Conservation (phyloP, 1,284 basidiomycete genomes). For the Entoloma clypeatum region DNA sequence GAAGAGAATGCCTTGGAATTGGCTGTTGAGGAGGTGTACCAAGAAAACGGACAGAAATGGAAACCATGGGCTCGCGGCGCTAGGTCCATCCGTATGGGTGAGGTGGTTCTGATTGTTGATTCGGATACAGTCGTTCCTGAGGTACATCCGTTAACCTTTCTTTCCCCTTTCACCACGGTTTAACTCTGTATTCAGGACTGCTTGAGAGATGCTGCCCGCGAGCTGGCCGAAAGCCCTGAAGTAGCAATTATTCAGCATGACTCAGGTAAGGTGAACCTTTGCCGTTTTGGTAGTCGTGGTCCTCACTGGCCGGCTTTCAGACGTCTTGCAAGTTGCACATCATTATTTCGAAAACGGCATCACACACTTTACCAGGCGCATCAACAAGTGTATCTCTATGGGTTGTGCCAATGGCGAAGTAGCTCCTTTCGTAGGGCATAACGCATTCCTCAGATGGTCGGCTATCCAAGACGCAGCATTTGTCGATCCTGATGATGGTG, state of each 20-base stretch:
- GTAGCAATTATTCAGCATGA: constrained; percentile 85
- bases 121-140: constrained; percentile 83
- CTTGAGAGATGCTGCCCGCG: constrained; percentile 80
- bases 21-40: constrained; percentile 65
- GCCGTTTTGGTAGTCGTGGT: neutral
- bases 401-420: constrained; percentile 77
- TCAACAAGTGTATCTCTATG: constrained; percentile 75
- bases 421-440: constrained; percentile 86
- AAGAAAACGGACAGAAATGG: constrained; percentile 46
- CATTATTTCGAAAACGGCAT: constrained; percentile 88
- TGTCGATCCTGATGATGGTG: constrained; percentile 59
- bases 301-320: constrained; percentile 22
- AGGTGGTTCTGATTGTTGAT: constrained; percentile 70
- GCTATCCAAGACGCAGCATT: constrained; percentile 81
- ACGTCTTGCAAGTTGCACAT: constrained; percentile 82
- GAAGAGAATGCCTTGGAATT: constrained; percentile 58
- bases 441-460: constrained; percentile 83
- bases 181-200: constrained; percentile 59
- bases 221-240: constrained; percentile 74
- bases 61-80: constrained; percentile 61
- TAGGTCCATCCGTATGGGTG: constrained; percentile 54
- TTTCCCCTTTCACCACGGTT: neutral
- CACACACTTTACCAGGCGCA: constrained; percentile 77
- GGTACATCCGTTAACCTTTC: constrained; percentile 26
- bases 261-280: too few relatives aligned